Base-by-base conservation (phyloP, 345 rosid species). In the Abelmoschus esculentus region DNA sequence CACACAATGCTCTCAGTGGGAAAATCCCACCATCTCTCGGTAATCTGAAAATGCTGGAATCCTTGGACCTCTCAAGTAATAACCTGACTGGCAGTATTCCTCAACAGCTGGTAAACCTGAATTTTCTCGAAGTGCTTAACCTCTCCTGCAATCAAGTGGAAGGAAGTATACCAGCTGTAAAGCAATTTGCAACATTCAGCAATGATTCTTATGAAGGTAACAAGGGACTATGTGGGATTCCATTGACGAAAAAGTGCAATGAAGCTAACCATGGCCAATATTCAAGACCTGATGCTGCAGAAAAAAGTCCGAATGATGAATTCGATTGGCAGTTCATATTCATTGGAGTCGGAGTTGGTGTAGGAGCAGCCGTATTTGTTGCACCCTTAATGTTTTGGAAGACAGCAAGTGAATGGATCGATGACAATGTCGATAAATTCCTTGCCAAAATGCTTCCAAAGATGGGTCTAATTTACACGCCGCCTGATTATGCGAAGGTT, bases 321-420 rank as follows among this genome's bases (percentile, higher is more conserved):
- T 73, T 80, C 22, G 81, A 86, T 74, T 83, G 87, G 86, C 73
- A 50, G 60, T 67, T 79, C 81, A 81, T 86, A 70, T 12, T 77
- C 36, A 78, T 67, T 0, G 91, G 91, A 1, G 8, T 83, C 4
- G 89, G 91, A 0, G 83, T 82, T 8, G 95, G 95, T 0, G 50
- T 72, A 0, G 91, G 88, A 6, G 85, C 89, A 66, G 95, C 79
- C 3, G 29, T 49, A 12, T 58, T 73, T 5, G 71, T 85, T 73
- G 86, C 82, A 4, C 85, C 85, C 3, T 22, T 80, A 8, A 46
- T 77, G n/a, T 38, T 80, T 50, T 80, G 76, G 72, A 81, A 70
- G 75, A 77, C 50, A 71, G 78, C 73, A 19, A 72, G 60, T 22
- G 42, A 56, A 59, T 78, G 80, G 72, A 70, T 36, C 1, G 82